Evolutionary conservation across 768 basidiomycete genomes (phyloP), one percentile per base, ranked within the genome.

Genomic region (Pleurotus giganteus): DNA sequence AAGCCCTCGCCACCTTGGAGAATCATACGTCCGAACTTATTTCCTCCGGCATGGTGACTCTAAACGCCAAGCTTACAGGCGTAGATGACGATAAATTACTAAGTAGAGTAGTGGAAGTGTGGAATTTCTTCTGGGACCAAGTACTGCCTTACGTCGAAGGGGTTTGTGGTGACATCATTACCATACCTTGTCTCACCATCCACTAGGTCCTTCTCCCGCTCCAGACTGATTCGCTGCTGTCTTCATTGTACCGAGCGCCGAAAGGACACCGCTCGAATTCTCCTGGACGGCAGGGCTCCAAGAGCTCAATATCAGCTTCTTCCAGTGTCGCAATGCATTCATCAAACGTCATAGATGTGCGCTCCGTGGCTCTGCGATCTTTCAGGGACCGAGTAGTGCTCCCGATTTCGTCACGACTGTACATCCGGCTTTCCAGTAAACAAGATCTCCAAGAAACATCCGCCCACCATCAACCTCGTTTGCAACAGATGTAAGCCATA

Each of bases 61-160:
- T 98, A 23, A 94, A 91, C 60, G 85, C 92, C 0, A 94, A 91
- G 63, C 76, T 98, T 4, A 74, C 79, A 27, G 84, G 80, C 3
- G 73, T 89, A 7, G 88, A 93, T 24, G 94, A 95, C 39, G 86
- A 88, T 34, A 83, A 87, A 63, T 76, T 98, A 13, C 73, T 95
- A 4, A 74, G 75, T 4, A 79, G 91, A 26, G 78, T 96, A 15
- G 89, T 94, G 1, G 93, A 95, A 61, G 78, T 90, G 15, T 98
- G 94, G 94, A 82, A 80, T 12, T 95, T 96, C 75, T 97, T 97
- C 70, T 96, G 91, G 88, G 89, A 89, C 61, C 85, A 90, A 57
- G 85, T 94, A 24, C 73, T 94, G 5, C 88, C 91, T 6, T 94
- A 94, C 65, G 75, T 93, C 29, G 91, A 94, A 78, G 91, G 90